A percentile compares a stretch with the other conserved stretches of the same genome.
These are phyloP conservation scores for Alternaria rosae DNA, from an alignment of 2,329 filamentous ascomycete species.

Conservation along the genomic window DNA sequence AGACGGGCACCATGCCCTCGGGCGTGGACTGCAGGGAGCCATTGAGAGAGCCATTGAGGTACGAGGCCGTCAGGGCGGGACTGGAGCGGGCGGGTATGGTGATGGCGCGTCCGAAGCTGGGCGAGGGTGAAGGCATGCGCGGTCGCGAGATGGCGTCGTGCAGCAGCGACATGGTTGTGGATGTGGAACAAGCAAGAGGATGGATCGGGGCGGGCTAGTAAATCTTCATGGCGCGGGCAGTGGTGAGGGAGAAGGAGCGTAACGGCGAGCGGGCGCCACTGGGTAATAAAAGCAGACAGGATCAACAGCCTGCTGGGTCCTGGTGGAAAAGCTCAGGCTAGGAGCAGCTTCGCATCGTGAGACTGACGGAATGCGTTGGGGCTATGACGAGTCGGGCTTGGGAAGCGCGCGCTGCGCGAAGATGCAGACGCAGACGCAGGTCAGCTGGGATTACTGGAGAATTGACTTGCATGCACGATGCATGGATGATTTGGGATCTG, in stretches of 20 bases:
- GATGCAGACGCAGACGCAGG: constrained; percentile 29
- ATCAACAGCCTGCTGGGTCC: constrained; percentile 40
- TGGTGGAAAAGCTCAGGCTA: constrained; percentile 27
- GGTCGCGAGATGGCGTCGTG: constrained; percentile 40
- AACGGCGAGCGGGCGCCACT: constrained; percentile 33
- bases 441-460: constrained; percentile 32
- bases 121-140: constrained; percentile 44
- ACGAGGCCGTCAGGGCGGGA: constrained; percentile 48
- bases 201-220: constrained; percentile 21
- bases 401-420: constrained; percentile 45
- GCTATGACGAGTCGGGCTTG: constrained; percentile 33
- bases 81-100: constrained; percentile 51
- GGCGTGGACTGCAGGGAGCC: constrained; percentile 73
- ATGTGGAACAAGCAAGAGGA: constrained; percentile 10
- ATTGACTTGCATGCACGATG: constrained; percentile 27
- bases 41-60: constrained; percentile 67
- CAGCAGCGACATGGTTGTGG: constrained; percentile 36
- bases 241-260: constrained; percentile 24
- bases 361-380: constrained; percentile 30
- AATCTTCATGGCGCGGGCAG: constrained; percentile 37
- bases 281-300: constrained; percentile 35
- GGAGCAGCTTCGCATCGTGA: constrained; percentile 41
- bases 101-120: constrained; percentile 44
- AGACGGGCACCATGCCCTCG: constrained; percentile 64
- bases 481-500: constrained; percentile 28